phyloP scores from a whole-genome alignment of 202 grass and related monocot species.

The Cymbopogon flexuosus region DNA sequence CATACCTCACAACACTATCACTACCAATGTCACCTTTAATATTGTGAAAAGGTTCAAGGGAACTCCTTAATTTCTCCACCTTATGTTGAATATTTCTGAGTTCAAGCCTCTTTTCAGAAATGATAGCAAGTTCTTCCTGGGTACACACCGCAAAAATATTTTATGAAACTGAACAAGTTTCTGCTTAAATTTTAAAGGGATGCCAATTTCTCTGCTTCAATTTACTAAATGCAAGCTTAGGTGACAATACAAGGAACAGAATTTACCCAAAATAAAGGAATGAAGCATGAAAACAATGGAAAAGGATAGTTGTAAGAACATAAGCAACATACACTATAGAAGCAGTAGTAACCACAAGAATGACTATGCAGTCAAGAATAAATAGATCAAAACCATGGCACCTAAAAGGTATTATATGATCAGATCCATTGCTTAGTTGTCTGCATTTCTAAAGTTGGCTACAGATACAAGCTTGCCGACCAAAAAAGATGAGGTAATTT shows the following conservation, averaged over 20 bases:
- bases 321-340: not conserved
- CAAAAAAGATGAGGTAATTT: slow-evolving; percentile 10
- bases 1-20: slow-evolving; percentile 41
- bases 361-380: not conserved
- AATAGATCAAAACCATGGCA: slow-evolving; percentile 31
- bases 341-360: slow-evolving; percentile 12
- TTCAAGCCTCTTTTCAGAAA: slow-evolving; percentile 55
- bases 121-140: slow-evolving; percentile 49
- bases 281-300: not conserved
- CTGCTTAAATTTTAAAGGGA: not conserved
- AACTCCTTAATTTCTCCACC: slow-evolving; percentile 43
- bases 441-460: not conserved
- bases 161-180: not conserved
- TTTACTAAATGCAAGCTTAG: not conserved
- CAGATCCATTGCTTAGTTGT: not conserved
- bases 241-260: slow-evolving; percentile 21
- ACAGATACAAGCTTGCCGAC: not conserved
- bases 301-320: slow-evolving; percentile 8
- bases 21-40: slow-evolving; percentile 41
- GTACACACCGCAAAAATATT: not conserved
- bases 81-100: slow-evolving; percentile 57
- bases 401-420: not conserved
- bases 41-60: slow-evolving; percentile 47
- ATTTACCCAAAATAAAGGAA: slow-evolving; percentile 21
- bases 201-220: slow-evolving; percentile 2